Base-by-base conservation (phyloP, 2,329 filamentous ascomycete species). In the Fusarium sterilihyphosum region DNA sequence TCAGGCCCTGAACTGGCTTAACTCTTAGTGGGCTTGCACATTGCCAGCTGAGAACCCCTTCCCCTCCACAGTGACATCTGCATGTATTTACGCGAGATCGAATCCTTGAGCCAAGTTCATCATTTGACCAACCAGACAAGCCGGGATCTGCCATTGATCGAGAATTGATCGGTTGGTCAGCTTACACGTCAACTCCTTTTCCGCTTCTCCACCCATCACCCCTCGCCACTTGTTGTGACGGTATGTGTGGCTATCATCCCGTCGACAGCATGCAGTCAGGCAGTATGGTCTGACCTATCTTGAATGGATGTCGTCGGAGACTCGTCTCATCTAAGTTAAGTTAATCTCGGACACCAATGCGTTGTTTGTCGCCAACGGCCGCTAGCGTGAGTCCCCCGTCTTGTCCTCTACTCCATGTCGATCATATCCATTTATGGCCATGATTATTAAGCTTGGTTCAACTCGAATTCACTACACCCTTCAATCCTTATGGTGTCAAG, bases 351-450 rank as follows among this genome's bases (percentile, higher is more conserved):
- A 67, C 65, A 62, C 73, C 70, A 74, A 67, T 60, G 64, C 73
- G 58, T 62, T 65, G 31, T 73, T 64, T 74, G 73, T 73, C 61
- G 59, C 62, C 73, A 78, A 78, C 77, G 77, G 77, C 76, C 75
- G 73, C 73, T 78, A 78, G 75, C 65, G 77, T 68, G 66, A 53
- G 67, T 61, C 47, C 70, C 61, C 70, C 77, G 73, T 77, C 33
- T 35, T 35, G 33, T 35, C 70, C 59, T 63, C 62, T 17, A 31
- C 24, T 64, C n/a, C 24, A 52, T 68, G 67, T 69, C 65, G 64
- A 72, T 73, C 71, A 64, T 54, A 54, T 49, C 62, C 57, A 35
- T 61, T 59, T 61, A 50, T 49, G 64, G 62, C 43, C 44, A 66
- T 54, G 53, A 71, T 71, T 53, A 44, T 60, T 62, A 54, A 54